These are phyloP conservation scores for Populus davidiana DNA, from an alignment of 345 rosid species.

Conservation along the genomic window DNA sequence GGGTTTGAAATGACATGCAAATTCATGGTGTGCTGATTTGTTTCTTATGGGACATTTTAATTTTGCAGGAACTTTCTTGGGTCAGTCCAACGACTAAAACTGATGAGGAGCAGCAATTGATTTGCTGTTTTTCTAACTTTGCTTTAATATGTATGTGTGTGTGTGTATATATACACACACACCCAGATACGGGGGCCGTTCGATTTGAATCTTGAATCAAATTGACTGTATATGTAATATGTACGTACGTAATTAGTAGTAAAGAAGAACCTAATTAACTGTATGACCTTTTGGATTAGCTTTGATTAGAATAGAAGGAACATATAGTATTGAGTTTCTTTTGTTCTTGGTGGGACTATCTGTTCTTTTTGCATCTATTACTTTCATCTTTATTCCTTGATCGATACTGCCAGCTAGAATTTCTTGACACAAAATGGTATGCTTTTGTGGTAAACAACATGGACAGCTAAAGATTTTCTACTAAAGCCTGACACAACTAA, in stretches of 20 bases:
- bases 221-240: neutral
- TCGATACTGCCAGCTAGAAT: neutral
- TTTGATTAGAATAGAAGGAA: neutral
- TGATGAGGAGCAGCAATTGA: conserved; percentile 21
- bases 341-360: neutral
- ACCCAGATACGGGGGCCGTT: neutral
- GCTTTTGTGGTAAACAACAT: neutral
- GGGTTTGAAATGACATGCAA: neutral
- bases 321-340: neutral
- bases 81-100: conserved; percentile 34
- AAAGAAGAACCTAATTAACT: neutral
- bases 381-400: neutral
- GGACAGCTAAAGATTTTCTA: neutral
- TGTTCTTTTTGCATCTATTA: neutral
- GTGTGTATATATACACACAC: neutral
- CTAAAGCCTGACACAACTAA: neutral
- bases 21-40: neutral
- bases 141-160: neutral
- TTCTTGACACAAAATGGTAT: neutral
- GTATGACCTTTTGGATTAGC: conserved; percentile 2
- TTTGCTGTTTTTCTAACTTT: neutral
- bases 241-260: neutral
- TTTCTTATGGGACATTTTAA: neutral
- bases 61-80: conserved; percentile 35
- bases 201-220: neutral